These are phyloP conservation scores for Bidens hawaiensis DNA, from an alignment of 140 eudicot genomes.

Conservation along the genomic window DNA sequence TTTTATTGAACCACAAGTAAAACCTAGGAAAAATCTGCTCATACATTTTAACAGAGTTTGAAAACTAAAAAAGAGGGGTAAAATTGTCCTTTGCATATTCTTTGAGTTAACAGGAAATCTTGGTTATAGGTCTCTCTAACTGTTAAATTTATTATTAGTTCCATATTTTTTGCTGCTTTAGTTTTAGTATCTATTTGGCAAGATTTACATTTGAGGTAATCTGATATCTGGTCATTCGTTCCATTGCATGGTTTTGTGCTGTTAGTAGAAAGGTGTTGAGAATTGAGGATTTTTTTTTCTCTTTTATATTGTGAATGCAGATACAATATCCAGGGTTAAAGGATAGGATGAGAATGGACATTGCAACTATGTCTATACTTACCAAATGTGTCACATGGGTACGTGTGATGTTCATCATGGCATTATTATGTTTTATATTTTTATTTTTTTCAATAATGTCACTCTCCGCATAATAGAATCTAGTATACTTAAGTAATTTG, in stretches of 20 bases:
- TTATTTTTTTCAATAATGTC: neutral
- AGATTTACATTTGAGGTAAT: neutral
- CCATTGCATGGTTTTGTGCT: neutral
- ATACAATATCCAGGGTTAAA: conserved; percentile 93
- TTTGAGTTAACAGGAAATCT: neutral
- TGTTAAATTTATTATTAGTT: conserved; percentile 1
- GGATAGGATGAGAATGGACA: conserved; percentile 71
- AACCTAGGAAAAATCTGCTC: neutral
- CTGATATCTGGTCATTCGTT: neutral
- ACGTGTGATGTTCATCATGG: conserved; percentile 24
- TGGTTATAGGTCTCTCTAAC: conserved; percentile 1
- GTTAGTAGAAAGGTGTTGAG: neutral
- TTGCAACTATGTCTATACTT: conserved; percentile 77
- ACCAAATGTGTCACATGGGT: conserved; percentile 76
- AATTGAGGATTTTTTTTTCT: neutral
- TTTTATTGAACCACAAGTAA: neutral
- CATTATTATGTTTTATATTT: neutral
- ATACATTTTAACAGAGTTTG: neutral
- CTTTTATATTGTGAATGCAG: conserved; percentile 33
- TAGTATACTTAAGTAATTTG: neutral
- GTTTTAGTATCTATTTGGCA: conserved; percentile 1
- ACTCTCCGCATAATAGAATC: neutral
- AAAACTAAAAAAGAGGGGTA: conserved; percentile 5
- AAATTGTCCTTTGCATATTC: neutral
- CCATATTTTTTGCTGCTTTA: neutral